Evolutionary conservation across 148 eudicot species (phyloP).

Genomic region (Spergularia marina): DNA sequence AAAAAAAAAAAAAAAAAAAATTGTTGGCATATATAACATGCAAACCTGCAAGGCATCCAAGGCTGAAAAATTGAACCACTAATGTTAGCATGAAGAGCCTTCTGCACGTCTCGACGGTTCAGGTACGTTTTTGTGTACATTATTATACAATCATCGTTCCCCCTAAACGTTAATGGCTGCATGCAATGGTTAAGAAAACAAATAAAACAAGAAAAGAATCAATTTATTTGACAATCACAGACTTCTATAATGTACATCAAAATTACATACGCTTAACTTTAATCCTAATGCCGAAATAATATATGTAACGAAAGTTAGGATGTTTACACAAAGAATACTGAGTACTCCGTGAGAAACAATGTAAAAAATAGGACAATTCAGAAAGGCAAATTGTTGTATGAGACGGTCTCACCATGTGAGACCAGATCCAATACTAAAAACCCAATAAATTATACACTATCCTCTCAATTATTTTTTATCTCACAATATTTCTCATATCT

Average conservation of each 20-base stretch:
- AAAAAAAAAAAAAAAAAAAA: neutral
- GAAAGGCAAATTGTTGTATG: no score
- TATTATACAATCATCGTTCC: conserved; percentile 32
- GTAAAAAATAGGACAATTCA: neutral
- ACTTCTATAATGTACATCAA: no score
- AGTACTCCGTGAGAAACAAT: no score
- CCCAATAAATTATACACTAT: no score
- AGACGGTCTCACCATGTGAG: no score
- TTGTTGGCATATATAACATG: neutral
- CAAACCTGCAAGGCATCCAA: conserved; percentile 39
- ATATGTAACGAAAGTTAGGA: no score
- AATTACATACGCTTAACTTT: no score
- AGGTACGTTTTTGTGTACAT: conserved; percentile 29
- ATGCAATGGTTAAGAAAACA: neutral
- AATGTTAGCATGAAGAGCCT: conserved; percentile 34
- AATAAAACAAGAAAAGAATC: neutral
- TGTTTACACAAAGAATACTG: no score
- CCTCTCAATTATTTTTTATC: no score
- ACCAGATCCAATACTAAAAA: no score
- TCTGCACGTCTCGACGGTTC: conserved; percentile 34
- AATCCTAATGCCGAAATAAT: no score
- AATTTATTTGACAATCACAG: neutral
- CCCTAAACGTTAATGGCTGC: conserved; percentile 30
- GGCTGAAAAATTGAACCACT: conserved; percentile 26
- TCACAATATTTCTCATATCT: no score